These are phyloP conservation scores for Colletotrichum theobromicola DNA, from an alignment of 2,329 filamentous ascomycete genomes.

Conservation along the genomic window DNA sequence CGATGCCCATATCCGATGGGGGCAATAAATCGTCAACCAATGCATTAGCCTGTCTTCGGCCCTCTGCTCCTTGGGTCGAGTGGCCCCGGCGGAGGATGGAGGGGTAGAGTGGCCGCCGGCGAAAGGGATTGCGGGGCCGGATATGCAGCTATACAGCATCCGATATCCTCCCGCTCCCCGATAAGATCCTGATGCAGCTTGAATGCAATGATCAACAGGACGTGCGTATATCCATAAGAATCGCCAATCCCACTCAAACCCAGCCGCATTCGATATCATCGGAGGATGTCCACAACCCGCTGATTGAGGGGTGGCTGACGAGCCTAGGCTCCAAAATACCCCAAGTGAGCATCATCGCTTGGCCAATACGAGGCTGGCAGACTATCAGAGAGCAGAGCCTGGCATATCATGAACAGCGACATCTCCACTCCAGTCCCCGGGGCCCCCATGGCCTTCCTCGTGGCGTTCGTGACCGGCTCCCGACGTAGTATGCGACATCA, in stretches of 20 bases:
- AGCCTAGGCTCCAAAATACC: not conserved
- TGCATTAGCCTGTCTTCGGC: not conserved
- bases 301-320: not conserved
- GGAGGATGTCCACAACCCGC: not conserved
- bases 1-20: not conserved
- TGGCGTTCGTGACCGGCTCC: not conserved
- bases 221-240: not conserved
- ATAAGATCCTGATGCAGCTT: not conserved
- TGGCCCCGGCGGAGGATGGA: not conserved
- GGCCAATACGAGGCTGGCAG: not conserved
- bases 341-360: not conserved
- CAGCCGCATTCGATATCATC: not conserved
- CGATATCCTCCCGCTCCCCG: not conserved
- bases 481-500: not conserved
- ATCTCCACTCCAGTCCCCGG: not conserved
- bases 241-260: not conserved
- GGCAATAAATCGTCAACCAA: conserved; percentile 9
- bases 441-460: not conserved
- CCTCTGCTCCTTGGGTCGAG: not conserved
- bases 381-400: not conserved
- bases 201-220: not conserved
- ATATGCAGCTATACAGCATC: conserved; percentile 1
- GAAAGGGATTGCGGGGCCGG: not conserved
- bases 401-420: not conserved
- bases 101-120: conserved; percentile 4